phyloP scores from a whole-genome alignment of 2,329 filamentous ascomycete genomes.

The Zasmidium cellare region DNA sequence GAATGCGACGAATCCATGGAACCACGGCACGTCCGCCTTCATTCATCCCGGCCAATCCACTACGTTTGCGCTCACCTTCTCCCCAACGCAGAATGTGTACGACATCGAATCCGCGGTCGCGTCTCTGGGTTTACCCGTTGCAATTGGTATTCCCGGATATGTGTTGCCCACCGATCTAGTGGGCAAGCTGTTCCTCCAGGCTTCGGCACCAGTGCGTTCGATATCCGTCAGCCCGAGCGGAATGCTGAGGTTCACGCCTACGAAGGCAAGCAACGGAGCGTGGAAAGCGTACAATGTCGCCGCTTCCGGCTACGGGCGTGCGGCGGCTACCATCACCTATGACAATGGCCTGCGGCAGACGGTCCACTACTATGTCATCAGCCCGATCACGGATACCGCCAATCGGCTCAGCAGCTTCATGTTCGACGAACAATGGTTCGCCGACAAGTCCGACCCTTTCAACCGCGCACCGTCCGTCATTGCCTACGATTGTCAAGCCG shows the following conservation, averaged over 20 bases:
- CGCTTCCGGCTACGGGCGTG: conserved; percentile 53
- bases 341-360: conserved; percentile 51
- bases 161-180: conserved; percentile 52
- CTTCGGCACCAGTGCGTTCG: conserved; percentile 41
- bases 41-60: conserved; percentile 49
- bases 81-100: conserved; percentile 46
- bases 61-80: conserved; percentile 55
- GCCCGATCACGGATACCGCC: conserved; percentile 46
- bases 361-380: conserved; percentile 59
- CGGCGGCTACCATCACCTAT: conserved; percentile 52
- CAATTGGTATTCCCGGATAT: conserved; percentile 57
- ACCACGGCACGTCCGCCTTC: conserved; percentile 49
- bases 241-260: conserved; percentile 38
- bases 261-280: conserved; percentile 23
- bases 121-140: conserved; percentile 48
- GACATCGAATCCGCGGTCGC: conserved; percentile 51
- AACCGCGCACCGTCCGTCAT: conserved; percentile 56
- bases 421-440: conserved; percentile 56
- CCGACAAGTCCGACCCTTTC: conserved; percentile 55
- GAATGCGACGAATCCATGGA: conserved; percentile 55
- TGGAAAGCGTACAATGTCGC: conserved; percentile 44
- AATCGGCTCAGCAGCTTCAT: conserved; percentile 54
- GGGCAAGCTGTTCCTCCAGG: conserved; percentile 48
- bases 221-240: conserved; percentile 42
- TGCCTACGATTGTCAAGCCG: conserved; percentile 50